phyloP scores from a whole-genome alignment of 2,329 filamentous ascomycete genomes.

The Helotiales sp. region DNA sequence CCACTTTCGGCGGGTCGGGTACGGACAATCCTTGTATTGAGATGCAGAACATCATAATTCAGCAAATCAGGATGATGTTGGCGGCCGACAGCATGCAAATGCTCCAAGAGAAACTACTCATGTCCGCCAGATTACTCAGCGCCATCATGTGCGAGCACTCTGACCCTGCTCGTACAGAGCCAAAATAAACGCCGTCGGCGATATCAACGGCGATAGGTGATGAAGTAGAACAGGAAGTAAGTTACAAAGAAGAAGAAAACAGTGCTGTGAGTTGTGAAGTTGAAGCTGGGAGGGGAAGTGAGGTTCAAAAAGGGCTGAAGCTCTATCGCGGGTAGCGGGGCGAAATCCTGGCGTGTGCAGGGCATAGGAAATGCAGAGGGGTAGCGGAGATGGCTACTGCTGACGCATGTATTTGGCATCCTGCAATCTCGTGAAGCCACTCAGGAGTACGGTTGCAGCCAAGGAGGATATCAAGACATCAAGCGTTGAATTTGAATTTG shows the following conservation, averaged over 20 bases:
- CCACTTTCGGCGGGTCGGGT: neutral
- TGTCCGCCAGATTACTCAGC: conserved; percentile 7
- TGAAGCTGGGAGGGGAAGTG: neutral
- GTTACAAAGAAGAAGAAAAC: no score
- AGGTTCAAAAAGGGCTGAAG: neutral
- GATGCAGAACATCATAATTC: neutral
- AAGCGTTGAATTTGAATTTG: neutral
- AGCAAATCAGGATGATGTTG: conserved; percentile 2
- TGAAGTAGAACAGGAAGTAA: neutral
- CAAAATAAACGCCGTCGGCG: neutral
- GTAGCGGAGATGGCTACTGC: neutral
- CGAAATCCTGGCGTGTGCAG: neutral
- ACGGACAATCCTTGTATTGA: neutral
- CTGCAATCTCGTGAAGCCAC: neutral
- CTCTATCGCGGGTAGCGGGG: neutral
- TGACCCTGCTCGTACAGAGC: neutral
- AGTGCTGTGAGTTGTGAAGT: neutral
- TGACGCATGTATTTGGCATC: neutral
- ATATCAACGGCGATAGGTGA: neutral
- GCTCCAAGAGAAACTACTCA: neutral
- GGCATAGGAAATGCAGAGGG: neutral
- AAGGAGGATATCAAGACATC: neutral
- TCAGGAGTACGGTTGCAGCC: neutral
- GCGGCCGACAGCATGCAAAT: neutral
- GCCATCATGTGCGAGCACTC: neutral